Conservation (phyloP, 331 rosid genomes). For the Arachis monticola region DNA sequence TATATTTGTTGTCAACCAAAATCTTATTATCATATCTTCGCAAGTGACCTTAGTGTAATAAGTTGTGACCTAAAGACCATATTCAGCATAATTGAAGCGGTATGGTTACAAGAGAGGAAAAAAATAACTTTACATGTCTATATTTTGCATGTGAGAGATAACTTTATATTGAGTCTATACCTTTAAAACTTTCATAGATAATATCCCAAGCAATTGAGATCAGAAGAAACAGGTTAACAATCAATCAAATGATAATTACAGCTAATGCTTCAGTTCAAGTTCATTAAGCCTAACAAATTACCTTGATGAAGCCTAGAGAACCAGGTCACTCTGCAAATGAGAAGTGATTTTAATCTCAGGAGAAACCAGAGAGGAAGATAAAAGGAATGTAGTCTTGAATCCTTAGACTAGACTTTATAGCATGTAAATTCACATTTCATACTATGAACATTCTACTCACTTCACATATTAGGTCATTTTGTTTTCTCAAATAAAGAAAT, state of each 20-base stretch:
- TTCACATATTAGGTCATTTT: conserved; percentile 7
- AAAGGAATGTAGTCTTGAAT: background rate
- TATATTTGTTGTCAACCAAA: conserved; percentile 5
- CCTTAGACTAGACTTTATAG: background rate
- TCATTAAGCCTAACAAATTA: too few relatives aligned
- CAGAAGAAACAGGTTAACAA: background rate
- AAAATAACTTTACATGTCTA: background rate
- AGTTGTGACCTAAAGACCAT: background rate
- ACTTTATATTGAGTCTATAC: background rate
- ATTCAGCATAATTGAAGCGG: conserved; percentile 16
- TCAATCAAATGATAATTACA: conserved; percentile 8
- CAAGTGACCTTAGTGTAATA: background rate
- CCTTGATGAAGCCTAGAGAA: background rate
- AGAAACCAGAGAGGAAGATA: conserved; percentile 6
- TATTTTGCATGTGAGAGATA: background rate
- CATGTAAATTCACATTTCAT: conserved; percentile 1
- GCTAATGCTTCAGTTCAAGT: background rate
- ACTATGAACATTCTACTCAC: background rate
- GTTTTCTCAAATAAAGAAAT: background rate
- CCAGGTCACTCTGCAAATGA: background rate
- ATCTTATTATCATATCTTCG: background rate
- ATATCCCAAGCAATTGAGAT: background rate
- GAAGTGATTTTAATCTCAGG: background rate
- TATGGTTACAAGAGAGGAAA: conserved; percentile 2
- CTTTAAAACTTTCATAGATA: background rate